phyloP scores from a whole-genome alignment of 768 basidiomycete species.

The Pleurotus djamor region DNA sequence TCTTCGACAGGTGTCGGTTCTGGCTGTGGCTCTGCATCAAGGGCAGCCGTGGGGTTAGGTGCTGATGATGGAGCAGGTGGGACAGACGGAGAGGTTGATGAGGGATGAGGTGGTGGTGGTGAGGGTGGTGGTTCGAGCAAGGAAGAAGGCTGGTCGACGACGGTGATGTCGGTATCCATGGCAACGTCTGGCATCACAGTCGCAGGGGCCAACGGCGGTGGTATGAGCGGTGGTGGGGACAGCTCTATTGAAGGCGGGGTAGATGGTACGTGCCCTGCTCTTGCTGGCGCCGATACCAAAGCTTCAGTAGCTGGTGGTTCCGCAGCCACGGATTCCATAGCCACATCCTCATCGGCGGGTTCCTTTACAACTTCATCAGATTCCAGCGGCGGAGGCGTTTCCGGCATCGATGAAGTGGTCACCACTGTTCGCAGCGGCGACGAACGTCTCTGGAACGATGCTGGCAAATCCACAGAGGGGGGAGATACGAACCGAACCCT shows the following conservation, averaged over 20 bases:
- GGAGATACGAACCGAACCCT: background rate
- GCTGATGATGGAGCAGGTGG: no score
- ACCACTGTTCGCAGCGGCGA: background rate
- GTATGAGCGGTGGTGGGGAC: background rate
- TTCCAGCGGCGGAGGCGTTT: no score
- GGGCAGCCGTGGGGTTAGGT: no score
- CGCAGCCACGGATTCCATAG: background rate
- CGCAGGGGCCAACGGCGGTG: background rate
- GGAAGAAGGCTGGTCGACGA: no score
- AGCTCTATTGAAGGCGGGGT: background rate
- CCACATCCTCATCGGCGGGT: constrained; percentile 2
- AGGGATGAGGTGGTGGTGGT: no score
- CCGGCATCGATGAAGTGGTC: no score
- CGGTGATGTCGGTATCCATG: no score
- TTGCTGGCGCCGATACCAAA: background rate
- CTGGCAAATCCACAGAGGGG: background rate
- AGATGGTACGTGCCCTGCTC: background rate
- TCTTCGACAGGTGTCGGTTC: background rate
- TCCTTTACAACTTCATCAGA: no score
- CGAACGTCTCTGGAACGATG: background rate
- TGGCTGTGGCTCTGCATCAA: no score
- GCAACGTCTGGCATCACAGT: no score
- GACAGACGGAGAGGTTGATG: no score
- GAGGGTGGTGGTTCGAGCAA: no score
- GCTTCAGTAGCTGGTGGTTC: background rate